Evolutionary conservation across 148 eudicot genomes (phyloP).

Genomic region (Rhododendron ferrugineum): DNA sequence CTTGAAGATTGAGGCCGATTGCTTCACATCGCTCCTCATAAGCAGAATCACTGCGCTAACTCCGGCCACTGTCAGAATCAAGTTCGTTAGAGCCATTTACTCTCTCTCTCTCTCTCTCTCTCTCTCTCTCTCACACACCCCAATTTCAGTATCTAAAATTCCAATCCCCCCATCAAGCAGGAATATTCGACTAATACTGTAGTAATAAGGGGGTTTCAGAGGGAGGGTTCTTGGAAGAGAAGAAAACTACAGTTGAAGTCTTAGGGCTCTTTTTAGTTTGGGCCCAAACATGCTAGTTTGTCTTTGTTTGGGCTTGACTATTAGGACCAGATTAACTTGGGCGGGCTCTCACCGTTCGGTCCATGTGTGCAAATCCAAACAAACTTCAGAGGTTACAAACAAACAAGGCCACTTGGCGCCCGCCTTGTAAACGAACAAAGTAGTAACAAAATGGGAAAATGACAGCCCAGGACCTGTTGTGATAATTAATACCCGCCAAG

Average conservation of each 20-base stretch:
- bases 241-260: neutral
- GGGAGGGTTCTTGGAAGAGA: neutral
- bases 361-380: neutral
- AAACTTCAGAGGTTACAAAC: neutral
- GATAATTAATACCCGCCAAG: too few species aligned
- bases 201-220: neutral
- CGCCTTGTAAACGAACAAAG: too few species aligned
- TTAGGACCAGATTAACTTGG: neutral
- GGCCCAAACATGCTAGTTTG: neutral
- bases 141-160: neutral
- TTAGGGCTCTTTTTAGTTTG: neutral
- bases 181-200: neutral
- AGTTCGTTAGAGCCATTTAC: conserved; percentile 72
- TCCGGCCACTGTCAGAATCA: conserved; percentile 71
- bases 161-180: neutral
- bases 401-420: too few species aligned
- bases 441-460: too few species aligned
- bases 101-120: neutral
- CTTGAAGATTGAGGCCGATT: conserved; percentile 65
- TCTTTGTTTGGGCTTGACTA: neutral
- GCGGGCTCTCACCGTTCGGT: neutral
- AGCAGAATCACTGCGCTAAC: conserved; percentile 70
- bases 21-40: conserved; percentile 71
- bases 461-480: too few species aligned
- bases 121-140: neutral